Conservation (phyloP, 257 asterid species). For the Henckelia pumila region DNA sequence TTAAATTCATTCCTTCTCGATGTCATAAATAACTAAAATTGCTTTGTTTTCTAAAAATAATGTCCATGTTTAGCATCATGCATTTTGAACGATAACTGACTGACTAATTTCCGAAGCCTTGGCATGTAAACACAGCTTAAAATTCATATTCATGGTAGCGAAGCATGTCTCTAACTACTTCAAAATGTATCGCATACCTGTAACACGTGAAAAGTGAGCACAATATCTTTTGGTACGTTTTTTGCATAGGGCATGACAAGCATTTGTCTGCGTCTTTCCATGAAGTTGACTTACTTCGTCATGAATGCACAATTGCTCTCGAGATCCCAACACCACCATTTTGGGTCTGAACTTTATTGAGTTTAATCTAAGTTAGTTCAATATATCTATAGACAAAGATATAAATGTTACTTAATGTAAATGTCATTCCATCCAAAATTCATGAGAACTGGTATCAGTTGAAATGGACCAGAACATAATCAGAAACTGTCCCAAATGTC, state of each 20-base stretch:
- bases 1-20: neutral
- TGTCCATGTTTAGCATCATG: neutral
- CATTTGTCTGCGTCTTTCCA: slow-evolving; percentile 92
- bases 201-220: slow-evolving; percentile 67
- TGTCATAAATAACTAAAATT: too few species aligned
- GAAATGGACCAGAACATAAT: neutral
- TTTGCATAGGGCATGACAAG: slow-evolving; percentile 84
- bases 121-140: neutral
- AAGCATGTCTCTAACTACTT: slow-evolving; percentile 17
- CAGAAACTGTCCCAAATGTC: neutral
- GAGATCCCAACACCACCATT: slow-evolving; percentile 94
- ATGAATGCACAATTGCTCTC: slow-evolving; percentile 96
- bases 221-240: slow-evolving; percentile 69
- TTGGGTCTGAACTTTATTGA: slow-evolving; percentile 71
- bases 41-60: too few species aligned
- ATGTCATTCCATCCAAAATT: neutral
- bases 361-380: slow-evolving; percentile 13
- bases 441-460: slow-evolving; percentile 5
- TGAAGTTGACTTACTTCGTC: slow-evolving; percentile 76
- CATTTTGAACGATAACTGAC: neutral
- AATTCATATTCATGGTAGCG: slow-evolving; percentile 12
- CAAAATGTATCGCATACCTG: slow-evolving; percentile 50
- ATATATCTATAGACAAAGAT: slow-evolving; percentile 11
- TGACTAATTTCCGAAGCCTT: neutral
- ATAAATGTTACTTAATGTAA: slow-evolving; percentile 12